Percentiles rank a stretch among this genome's conserved stretches.
phyloP scores from a whole-genome alignment of 139 green algal genomes.

The Picochlorum costavermella region DNA sequence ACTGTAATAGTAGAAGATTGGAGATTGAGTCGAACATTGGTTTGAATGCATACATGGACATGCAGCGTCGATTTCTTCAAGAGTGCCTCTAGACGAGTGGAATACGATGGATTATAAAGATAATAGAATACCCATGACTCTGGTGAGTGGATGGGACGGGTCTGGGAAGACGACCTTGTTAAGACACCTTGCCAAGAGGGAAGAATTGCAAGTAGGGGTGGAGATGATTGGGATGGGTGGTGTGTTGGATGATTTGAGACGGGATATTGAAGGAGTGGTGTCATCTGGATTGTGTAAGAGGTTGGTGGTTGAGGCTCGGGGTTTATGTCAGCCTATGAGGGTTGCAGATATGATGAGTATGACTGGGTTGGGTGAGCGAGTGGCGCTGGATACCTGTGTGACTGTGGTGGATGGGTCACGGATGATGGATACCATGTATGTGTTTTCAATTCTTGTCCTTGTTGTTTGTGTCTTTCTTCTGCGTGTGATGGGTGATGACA shows the following conservation, averaged over 20 bases:
- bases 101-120: too few relatives aligned
- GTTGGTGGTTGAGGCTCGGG: slow-evolving; percentile 72
- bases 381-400: slow-evolving; percentile 53
- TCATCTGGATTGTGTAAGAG: slow-evolving; percentile 50
- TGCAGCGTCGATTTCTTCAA: too few relatives aligned
- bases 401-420: slow-evolving; percentile 61
- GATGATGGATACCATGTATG: slow-evolving; percentile 38
- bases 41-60: too few relatives aligned
- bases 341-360: slow-evolving; percentile 53
- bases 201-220: too few relatives aligned
- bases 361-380: slow-evolving; percentile 30
- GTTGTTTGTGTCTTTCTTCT: too few relatives aligned
- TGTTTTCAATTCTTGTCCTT: too few relatives aligned
- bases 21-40: too few relatives aligned
- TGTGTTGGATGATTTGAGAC: slow-evolving; percentile 46
- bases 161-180: slow-evolving; percentile 78
- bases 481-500: too few relatives aligned
- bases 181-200: slow-evolving; percentile 14
- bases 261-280: slow-evolving; percentile 47
- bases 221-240: too few relatives aligned
- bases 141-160: slow-evolving; percentile 58
- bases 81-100: too few relatives aligned
- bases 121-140: slow-evolving; percentile 42
- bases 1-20: too few relatives aligned
- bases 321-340: slow-evolving; percentile 61